phyloP scores from a whole-genome alignment of 768 basidiomycete genomes.

The Termitomyces sp. region DNA sequence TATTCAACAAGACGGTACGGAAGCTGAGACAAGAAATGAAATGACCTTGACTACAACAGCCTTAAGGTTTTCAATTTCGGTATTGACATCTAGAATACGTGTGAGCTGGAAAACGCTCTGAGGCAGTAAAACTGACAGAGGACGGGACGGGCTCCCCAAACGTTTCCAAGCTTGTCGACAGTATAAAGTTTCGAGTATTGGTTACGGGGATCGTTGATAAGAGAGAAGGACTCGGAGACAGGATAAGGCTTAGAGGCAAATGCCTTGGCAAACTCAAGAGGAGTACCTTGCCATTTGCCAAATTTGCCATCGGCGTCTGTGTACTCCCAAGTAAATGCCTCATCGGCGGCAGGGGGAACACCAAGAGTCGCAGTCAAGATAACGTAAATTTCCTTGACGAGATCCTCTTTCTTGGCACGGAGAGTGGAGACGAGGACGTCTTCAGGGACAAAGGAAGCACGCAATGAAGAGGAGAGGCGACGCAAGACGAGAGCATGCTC shows the following conservation, averaged over 20 bases:
- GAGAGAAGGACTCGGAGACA: constrained; percentile 77
- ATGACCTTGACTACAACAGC: constrained; percentile 67
- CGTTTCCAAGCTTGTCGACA: constrained; percentile 88
- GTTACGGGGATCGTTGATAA: constrained; percentile 95
- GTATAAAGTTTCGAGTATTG: constrained; percentile 80
- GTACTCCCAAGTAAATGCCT: constrained; percentile 85
- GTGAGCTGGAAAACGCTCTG: background rate
- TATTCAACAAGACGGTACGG: background rate
- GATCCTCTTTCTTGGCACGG: constrained; percentile 79
- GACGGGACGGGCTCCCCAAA: constrained; percentile 84
- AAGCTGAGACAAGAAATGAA: background rate
- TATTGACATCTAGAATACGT: constrained; percentile 73
- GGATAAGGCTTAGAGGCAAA: constrained; percentile 57
- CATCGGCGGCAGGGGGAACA: constrained; percentile 72
- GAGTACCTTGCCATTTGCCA: constrained; percentile 74
- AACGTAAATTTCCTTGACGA: constrained; percentile 80
- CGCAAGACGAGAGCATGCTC: constrained; percentile 88
- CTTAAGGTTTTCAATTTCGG: constrained; percentile 79
- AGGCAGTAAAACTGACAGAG: constrained; percentile 55
- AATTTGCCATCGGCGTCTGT: constrained; percentile 76
- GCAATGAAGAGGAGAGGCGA: constrained; percentile 50
- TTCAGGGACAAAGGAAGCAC: constrained; percentile 40
- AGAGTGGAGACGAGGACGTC: constrained; percentile 50
- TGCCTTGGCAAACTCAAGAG: constrained; percentile 72
- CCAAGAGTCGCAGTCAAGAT: constrained; percentile 86